Base-by-base conservation (phyloP, 495 filamentous ascomycete species). In the Hyaloscypha hepaticicola region DNA sequence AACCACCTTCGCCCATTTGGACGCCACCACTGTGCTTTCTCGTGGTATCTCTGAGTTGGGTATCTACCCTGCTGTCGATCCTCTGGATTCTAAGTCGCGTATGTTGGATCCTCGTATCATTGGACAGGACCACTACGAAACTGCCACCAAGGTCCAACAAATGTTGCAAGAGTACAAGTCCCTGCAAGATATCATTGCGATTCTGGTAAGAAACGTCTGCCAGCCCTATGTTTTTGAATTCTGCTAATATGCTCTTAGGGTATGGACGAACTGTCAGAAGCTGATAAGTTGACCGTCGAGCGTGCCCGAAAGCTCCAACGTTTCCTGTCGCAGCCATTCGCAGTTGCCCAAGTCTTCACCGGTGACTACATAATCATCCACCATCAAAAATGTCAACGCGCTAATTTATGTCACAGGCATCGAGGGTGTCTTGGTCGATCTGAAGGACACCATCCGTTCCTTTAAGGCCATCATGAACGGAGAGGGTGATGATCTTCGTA, bases 151-250 rank as follows among this genome's bases (percentile, higher is more conserved):
- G 70, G 95, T 99, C 77, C 95, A 99, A 85, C 90, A 93, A 84
- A 98, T 97, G 84, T 86, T 99, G 78, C 95, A 99, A 83, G 96
- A 97, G 86, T 99, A 99, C 90, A 99, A 98, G 90, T 97, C 94
- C 63, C 90, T 99, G 67, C 95, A 99, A 80, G 95, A 99, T 86
- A 99, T 99, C 87, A 99, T 99, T 86, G 95, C 95, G 82, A 99
- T 99, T 90, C 80, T 98, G 76, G 53, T 57, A 31, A 31, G 60
- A 12, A 24, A 16, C 21, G 25, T 29, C 16, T 33, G 26, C 7
- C 9, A 52, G 22, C 22, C 21, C 7, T 11, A 57, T 14, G 8
- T 57, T 3, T 22, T 33, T 5, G 25, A 21, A 9, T 24, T 11
- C 16, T 45, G 8, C 26, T 57, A 33, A 57, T 9, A 33, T 34